Conservation (phyloP, 768 basidiomycete species). For the Mycena rosella region DNA sequence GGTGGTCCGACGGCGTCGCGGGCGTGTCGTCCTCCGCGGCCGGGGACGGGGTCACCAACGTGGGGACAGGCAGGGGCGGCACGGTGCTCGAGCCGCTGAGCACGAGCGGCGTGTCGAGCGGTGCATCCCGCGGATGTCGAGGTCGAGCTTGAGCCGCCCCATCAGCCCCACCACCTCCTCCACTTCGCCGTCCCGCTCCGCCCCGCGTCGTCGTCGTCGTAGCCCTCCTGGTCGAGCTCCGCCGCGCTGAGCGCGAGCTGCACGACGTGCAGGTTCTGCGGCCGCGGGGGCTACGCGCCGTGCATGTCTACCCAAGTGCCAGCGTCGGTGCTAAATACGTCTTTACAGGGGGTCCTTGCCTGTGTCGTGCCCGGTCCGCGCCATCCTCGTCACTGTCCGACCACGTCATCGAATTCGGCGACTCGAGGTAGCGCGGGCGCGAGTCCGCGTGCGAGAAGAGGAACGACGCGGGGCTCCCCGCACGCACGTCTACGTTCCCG, state of each 20-base stretch:
- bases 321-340: conserved; percentile 76
- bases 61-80: no score
- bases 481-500: conserved; percentile 2
- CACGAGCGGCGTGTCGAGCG: conserved; percentile 45
- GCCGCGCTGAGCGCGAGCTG: conserved; percentile 65
- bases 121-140: conserved; percentile 51
- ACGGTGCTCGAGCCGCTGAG: neutral
- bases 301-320: conserved; percentile 72
- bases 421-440: conserved; percentile 50
- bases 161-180: conserved; percentile 41
- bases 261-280: conserved; percentile 61
- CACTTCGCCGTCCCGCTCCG: conserved; percentile 8
- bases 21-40: neutral
- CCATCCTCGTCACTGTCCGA: conserved; percentile 46
- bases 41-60: no score
- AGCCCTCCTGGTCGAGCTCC: conserved; percentile 58
- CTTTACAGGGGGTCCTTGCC: conserved; percentile 67
- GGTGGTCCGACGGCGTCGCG: conserved; percentile 9
- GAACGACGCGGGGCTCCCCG: conserved; percentile 18
- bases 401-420: conserved; percentile 28
- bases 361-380: conserved; percentile 48
- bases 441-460: conserved; percentile 31
- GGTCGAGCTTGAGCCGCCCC: conserved; percentile 44
- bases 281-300: conserved; percentile 42
- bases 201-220: conserved; percentile 25